phyloP scores from a whole-genome alignment of 768 basidiomycete species.

The Roridomyces roridus region DNA sequence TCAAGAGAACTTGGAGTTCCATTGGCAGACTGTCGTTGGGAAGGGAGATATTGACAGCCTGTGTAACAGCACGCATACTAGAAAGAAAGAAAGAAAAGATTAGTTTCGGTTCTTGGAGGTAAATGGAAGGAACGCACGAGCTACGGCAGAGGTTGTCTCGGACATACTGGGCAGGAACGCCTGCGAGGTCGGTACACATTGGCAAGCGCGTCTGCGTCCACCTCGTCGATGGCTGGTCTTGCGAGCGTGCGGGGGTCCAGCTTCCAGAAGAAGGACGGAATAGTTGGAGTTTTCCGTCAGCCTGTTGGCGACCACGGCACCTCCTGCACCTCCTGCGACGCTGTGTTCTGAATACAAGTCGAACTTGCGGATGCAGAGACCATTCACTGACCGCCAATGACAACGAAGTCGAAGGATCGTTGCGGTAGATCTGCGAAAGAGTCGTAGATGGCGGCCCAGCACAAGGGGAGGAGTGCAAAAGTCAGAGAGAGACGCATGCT shows the following conservation, averaged over 20 bases:
- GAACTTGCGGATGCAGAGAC: no score
- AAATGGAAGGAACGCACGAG: slow-evolving; percentile 24
- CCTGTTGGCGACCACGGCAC: neutral
- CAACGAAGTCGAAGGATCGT: no score
- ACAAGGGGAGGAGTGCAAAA: no score
- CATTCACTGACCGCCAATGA: no score
- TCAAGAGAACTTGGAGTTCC: slow-evolving; percentile 33
- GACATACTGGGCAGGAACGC: slow-evolving; percentile 26
- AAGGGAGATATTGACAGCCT: neutral
- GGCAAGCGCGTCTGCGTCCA: slow-evolving; percentile 14
- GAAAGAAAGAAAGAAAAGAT: neutral
- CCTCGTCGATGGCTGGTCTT: slow-evolving; percentile 26
- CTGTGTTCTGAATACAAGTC: no score
- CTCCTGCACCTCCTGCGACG: neutral
- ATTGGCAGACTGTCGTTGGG: slow-evolving; percentile 20
- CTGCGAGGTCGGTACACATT: slow-evolving; percentile 18
- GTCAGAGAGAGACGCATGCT: no score
- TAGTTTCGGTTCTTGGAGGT: slow-evolving; percentile 5
- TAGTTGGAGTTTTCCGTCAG: neutral
- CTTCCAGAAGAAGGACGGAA: neutral
- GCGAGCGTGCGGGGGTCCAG: slow-evolving; percentile 22
- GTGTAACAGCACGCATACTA: slow-evolving; percentile 27
- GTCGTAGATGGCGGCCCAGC: no score
- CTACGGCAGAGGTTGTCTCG: slow-evolving; percentile 22
- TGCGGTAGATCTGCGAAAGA: no score